These are phyloP conservation scores for Solanum peruvianum DNA, from an alignment of 257 asterid genomes.

Conservation along the genomic window DNA sequence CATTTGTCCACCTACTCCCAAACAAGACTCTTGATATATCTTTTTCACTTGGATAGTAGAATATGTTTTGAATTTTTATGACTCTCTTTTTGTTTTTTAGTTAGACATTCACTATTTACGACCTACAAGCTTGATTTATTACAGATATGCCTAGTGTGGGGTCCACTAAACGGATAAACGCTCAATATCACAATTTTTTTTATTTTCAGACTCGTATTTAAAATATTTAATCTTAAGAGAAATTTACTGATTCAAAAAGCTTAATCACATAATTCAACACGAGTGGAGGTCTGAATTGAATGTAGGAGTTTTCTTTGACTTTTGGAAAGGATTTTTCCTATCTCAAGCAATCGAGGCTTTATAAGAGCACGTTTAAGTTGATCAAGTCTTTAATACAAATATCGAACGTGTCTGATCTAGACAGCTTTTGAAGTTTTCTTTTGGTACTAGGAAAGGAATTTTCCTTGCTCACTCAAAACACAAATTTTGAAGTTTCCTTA, in stretches of 20 bases:
- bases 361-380: not conserved
- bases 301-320: not conserved
- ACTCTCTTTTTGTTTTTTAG: not conserved
- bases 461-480: not conserved
- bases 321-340: not conserved
- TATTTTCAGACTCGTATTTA: not conserved
- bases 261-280: no score
- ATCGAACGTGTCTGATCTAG: not conserved
- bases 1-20: not conserved
- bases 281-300: not conserved
- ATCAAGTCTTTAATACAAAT: not conserved
- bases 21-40: not conserved
- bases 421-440: not conserved
- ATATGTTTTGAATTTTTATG: not conserved
- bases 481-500: not conserved
- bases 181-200: not conserved
- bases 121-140: not conserved
- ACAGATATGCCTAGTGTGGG: not conserved
- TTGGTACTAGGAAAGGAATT: not conserved
- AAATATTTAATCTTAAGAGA: not conserved
- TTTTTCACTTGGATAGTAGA: not conserved
- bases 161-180: not conserved
- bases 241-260: no score
- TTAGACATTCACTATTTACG: not conserved
- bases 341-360: not conserved